phyloP scores from a whole-genome alignment of 1,284 basidiomycete species.

The Heterobasidion annosum region DNA sequence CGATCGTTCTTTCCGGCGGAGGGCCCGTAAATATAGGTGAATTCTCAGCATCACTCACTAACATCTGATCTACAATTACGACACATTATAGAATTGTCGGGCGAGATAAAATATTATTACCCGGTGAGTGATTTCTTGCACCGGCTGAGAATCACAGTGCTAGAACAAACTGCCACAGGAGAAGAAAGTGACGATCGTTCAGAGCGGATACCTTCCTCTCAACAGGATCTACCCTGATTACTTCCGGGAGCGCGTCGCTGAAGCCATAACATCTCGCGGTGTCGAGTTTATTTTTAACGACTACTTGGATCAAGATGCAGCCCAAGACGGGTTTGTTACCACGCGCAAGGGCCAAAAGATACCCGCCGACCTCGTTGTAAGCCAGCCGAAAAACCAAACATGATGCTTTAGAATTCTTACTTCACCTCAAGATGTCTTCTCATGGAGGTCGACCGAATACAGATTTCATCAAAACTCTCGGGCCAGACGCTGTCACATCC shows the following conservation, averaged over 20 bases:
- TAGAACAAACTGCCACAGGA: neutral
- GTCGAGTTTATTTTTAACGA: constrained; percentile 47
- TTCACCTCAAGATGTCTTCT: neutral
- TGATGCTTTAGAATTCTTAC: too few species aligned
- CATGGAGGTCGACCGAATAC: neutral
- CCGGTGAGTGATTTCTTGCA: constrained; percentile 35
- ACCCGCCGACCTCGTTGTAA: constrained; percentile 48
- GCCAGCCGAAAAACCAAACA: constrained; percentile 11
- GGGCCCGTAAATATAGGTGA: constrained; percentile 53
- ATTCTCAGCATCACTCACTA: constrained; percentile 10
- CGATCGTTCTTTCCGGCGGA: constrained; percentile 49
- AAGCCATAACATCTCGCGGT: constrained; percentile 29
- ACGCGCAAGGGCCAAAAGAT: constrained; percentile 46
- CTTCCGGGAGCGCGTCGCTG: constrained; percentile 37
- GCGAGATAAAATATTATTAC: constrained; percentile 32
- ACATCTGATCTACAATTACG: neutral
- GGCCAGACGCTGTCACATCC: constrained; percentile 26
- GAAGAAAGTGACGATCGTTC: constrained; percentile 13
- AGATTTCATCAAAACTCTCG: constrained; percentile 31
- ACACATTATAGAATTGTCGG: constrained; percentile 36
- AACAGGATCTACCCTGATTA: constrained; percentile 47
- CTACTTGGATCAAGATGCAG: constrained; percentile 33
- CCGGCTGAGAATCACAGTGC: neutral
- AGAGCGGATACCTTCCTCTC: constrained; percentile 39
- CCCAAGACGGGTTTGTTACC: constrained; percentile 23